A percentile compares a stretch with the other conserved stretches of the same genome.
Conservation (phyloP, 192 early-diverging fungal genomes). For the Backusella psychrophila region DNA sequence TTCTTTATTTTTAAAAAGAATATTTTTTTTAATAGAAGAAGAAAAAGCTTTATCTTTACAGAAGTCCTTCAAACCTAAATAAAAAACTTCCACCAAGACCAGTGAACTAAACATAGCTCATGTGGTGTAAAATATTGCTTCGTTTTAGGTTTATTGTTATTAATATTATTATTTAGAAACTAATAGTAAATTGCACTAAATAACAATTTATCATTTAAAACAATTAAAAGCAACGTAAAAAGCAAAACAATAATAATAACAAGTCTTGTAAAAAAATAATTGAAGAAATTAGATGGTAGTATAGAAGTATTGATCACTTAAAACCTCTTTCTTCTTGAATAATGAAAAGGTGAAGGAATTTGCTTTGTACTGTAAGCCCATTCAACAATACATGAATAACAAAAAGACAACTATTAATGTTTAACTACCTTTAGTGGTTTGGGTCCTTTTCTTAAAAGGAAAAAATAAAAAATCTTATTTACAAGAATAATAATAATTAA, state of each 20-base stretch:
- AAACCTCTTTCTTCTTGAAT: background rate
- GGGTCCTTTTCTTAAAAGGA: background rate
- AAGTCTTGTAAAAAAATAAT: background rate
- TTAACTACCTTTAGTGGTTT: background rate
- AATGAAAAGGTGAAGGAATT: background rate
- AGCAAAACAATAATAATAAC: background rate
- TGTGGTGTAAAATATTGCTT: background rate
- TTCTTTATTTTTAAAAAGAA: background rate
- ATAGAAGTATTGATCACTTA: background rate
- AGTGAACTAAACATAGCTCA: background rate
- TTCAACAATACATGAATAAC: background rate
- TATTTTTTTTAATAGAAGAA: background rate
- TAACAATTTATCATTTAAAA: background rate
- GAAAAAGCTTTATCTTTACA: background rate
- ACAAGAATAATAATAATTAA: conserved; percentile 2
- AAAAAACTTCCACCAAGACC: background rate
- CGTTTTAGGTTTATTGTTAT: background rate
- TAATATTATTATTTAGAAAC: background rate
- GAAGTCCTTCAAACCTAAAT: background rate
- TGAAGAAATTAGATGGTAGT: background rate
- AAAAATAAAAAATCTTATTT: background rate
- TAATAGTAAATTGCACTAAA: background rate
- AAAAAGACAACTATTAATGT: background rate
- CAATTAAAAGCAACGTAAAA: background rate
- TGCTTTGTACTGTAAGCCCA: background rate